phyloP scores from a whole-genome alignment of 352 stramenopile genomes.

The Globisporangium barbulae region DNA sequence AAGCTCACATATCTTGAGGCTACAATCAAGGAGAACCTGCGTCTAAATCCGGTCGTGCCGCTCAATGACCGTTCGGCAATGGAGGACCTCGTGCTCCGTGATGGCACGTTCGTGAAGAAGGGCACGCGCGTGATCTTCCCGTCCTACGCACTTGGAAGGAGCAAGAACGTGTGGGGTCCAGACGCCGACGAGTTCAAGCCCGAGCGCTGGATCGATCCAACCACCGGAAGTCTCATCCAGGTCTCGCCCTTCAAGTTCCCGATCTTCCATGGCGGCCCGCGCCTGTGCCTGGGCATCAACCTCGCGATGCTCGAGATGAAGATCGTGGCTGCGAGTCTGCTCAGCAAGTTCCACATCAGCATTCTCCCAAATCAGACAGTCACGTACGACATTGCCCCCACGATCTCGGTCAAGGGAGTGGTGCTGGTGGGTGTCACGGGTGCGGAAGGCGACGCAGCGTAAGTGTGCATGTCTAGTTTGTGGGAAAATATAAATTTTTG shows the following conservation, averaged over 20 bases:
- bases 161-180: conserved; percentile 31
- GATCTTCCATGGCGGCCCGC: conserved; percentile 38
- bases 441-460: not conserved
- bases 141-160: conserved; percentile 31
- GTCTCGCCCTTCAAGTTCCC: conserved; percentile 39
- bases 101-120: conserved; percentile 34
- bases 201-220: conserved; percentile 50
- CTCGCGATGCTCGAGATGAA: conserved; percentile 57
- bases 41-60: conserved; percentile 61
- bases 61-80: conserved; percentile 31
- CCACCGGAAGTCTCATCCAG: conserved; percentile 11
- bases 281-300: conserved; percentile 39
- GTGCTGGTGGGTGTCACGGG: not conserved
- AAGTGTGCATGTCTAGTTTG: no score
- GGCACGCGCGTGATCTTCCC: conserved; percentile 23
- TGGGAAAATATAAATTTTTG: no score
- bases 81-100: conserved; percentile 30
- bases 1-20: conserved; percentile 48
- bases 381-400: conserved; percentile 26
- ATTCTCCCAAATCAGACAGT: conserved; percentile 11
- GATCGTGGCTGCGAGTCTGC: conserved; percentile 32
- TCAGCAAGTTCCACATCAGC: conserved; percentile 37
- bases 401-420: conserved; percentile 12
- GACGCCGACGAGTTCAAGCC: conserved; percentile 46
- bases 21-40: conserved; percentile 54